Evolutionary conservation across 179 eudicot species (phyloP), one percentile per base, ranked within the genome.

Genomic region (Spinacia oleracea): DNA sequence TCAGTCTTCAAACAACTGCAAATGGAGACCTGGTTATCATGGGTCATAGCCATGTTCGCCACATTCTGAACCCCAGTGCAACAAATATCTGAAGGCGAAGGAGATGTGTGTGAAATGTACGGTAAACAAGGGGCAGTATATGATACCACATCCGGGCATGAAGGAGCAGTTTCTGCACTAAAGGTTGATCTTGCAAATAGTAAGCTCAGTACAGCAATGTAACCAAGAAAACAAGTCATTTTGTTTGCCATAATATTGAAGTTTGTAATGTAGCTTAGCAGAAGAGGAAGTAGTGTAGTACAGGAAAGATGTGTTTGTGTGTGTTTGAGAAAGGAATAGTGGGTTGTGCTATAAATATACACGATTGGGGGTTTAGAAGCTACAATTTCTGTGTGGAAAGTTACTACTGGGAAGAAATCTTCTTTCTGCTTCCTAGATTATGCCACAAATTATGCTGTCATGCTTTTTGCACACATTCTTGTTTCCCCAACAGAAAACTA

Each of bases 1-100:
- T 65, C 34, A 12, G 69, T 20, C 81, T 77, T 67, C 73, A 83
- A 72, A 51, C 83, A 84, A n/a, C n/a, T 63, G 55, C 83, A 84
- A 29, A 84, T 79, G 40, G 18, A 2, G 1, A 40, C 63, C 20
- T 31, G 62, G 16, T 77, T 79, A 0, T n/a, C 29, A 18, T 69
- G 59, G 7, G 9, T 38, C 46, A 73, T 63, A 59, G 74, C 78
- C 31, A 23, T 10, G 29, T 18, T 25, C 4, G 79, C 83, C 35
- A 80, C 43, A 2, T 69, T 21, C 74, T 51, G 80, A 15, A 77
- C 72, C 14, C 83, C 86, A 14, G 42, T 38, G 27, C 86, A 84
- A 45, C 86, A 84, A 12, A 32, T 7, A 5, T 23, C 63, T 9
- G 81, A 50, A 68, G 83, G 86, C 2, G 73, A 50, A 31, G 38